Evolutionary conservation across 1,284 basidiomycete species (phyloP), one percentile per base, ranked within the genome.

Genomic region (Tetrapyrgos nigripes): DNA sequence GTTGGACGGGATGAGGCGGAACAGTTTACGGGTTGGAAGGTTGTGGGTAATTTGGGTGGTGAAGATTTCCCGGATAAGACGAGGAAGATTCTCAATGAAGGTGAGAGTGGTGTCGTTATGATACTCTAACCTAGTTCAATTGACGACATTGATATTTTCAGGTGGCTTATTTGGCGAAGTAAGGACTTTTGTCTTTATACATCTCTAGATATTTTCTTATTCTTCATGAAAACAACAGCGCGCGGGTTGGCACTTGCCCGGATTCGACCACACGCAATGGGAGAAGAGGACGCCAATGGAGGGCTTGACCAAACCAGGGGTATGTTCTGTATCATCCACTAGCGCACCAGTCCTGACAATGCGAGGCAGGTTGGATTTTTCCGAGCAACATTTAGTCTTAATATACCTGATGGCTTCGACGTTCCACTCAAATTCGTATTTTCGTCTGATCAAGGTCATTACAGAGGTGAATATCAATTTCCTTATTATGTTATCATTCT

Each of bases 221-320:
- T 19, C 26, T 50, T 23, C 26, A 9, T 28, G 13, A 24, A 23
- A 10, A 28, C 4, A 13, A 31, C 13, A 29, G 26, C 84, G 92
- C 35, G 65, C 80, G 59, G 92, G 92, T 8, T 93, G 92, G 91
- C 92, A 93, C 70, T 81, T 94, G 4, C 92, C 92, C 1, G 85
- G 83, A 13, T 93, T 87, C 70, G 78, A 89, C 57, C 84, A 83
- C 3, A 82, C 83, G 1, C 68, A 70, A 5, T 93, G 91, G 91
- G 66, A 67, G 3, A 58, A 65, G 37, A 40, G 17, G 17, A 40
- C 37, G 6, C 37, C 37, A 13, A 72, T 80, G 1, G 66, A 74
- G 21, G 90, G 89, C 5, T 77, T 92, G 10, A 69, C 67, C 5
- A 57, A 61, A 2, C 76, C 84, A 0, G 84, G 86, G 9, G 77